Evolutionary conservation across 805 yeast species (phyloP).

Genomic region (Teunomyces pallodes): DNA sequence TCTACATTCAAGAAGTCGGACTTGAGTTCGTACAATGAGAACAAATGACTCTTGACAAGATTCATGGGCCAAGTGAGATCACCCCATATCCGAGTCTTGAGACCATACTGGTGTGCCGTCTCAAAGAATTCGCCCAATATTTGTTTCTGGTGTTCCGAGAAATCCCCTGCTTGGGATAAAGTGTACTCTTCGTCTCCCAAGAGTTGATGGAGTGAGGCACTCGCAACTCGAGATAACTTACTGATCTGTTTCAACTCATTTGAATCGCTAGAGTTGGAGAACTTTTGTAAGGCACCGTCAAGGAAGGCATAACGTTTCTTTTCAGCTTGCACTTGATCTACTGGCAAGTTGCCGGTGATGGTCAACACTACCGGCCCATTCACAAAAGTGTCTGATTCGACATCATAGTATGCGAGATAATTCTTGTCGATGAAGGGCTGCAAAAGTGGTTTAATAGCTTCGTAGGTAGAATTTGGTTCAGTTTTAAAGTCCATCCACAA

Average conservation of each 20-base stretch:
- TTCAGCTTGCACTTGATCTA: conserved; percentile 27
- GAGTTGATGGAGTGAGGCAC: conserved; percentile 39
- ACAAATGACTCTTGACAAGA: conserved; percentile 47
- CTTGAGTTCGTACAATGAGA: conserved; percentile 44
- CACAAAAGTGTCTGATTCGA: conserved; percentile 25
- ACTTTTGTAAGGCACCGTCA: conserved; percentile 50
- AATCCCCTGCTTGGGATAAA: conserved; percentile 18
- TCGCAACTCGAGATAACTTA: conserved; percentile 37
- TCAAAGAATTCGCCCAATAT: conserved; percentile 26
- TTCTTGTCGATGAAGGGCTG: conserved; percentile 45
- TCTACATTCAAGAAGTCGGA: conserved; percentile 64
- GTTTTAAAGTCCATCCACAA: conserved; percentile 65
- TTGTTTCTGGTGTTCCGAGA: conserved; percentile 30
- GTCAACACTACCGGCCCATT: conserved; percentile 61
- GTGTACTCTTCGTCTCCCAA: conserved; percentile 22
- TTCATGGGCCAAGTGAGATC: conserved; percentile 63
- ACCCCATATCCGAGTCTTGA: conserved; percentile 69
- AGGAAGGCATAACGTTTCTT: conserved; percentile 40
- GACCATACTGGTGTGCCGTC: conserved; percentile 47
- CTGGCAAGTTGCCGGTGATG: conserved; percentile 65
- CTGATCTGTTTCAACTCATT: conserved; percentile 21
- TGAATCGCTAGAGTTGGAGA: conserved; percentile 18
- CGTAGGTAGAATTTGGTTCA: conserved; percentile 49
- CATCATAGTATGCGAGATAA: conserved; percentile 51
- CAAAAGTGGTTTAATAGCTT: conserved; percentile 43